Percentiles rank a stretch among this genome's conserved stretches.
phyloP scores from a whole-genome alignment of 2,329 filamentous ascomycete species.

The Chalara sp. region DNA sequence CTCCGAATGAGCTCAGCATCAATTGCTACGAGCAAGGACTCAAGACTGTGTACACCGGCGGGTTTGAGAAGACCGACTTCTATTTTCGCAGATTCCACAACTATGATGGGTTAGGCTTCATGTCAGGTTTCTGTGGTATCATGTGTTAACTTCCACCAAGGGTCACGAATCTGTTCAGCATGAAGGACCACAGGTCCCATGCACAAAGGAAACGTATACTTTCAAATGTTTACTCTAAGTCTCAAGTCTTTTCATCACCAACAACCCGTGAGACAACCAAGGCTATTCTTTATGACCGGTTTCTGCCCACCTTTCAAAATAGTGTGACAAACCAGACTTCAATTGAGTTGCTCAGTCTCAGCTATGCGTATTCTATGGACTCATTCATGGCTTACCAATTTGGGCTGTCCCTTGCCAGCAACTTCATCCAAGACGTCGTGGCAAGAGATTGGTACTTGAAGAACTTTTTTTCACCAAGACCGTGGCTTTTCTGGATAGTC shows the following conservation, averaged over 20 bases:
- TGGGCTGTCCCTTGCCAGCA: conserved; percentile 51
- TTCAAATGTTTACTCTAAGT: conserved; percentile 74
- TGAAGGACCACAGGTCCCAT: conserved; percentile 52
- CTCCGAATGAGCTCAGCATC: conserved; percentile 9
- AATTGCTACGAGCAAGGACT: conserved; percentile 7
- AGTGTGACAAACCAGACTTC: conserved; percentile 7
- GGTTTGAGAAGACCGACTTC: conserved; percentile 8
- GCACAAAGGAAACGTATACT: conserved; percentile 67
- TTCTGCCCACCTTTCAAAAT: conserved; percentile 46
- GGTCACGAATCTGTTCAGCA: conserved; percentile 55
- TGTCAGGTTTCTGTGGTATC: background rate
- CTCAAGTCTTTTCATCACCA: conserved; percentile 53
- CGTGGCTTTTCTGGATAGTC: background rate
- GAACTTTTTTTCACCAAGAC: background rate
- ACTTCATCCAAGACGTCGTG: conserved; percentile 35
- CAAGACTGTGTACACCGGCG: conserved; percentile 5
- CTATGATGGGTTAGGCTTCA: conserved; percentile 45
- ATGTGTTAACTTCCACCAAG: background rate
- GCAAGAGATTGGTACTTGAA: background rate
- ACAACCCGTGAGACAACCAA: conserved; percentile 48
- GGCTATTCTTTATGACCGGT: conserved; percentile 47
- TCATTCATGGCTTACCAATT: conserved; percentile 69
- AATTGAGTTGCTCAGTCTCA: conserved; percentile 53
- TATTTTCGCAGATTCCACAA: conserved; percentile 51
- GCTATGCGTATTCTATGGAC: conserved; percentile 66